A percentile compares a stretch with the other conserved stretches of the same genome.
phyloP scores from a whole-genome alignment of 805 yeast species.

The Ogataea parapolymorpha region DNA sequence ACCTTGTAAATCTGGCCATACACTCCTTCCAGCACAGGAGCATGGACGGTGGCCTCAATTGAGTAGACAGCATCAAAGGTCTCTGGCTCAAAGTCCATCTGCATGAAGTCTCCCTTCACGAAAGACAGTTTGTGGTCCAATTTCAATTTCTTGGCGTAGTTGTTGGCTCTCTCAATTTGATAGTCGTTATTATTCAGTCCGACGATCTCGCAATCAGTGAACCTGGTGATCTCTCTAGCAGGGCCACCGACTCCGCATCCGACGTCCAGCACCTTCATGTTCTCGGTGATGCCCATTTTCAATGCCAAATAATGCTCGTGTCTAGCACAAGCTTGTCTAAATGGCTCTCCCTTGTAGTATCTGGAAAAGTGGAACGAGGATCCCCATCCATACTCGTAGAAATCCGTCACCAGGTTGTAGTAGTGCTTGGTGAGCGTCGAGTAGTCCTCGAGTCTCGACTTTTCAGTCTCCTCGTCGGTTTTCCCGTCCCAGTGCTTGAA shows the following conservation, averaged over 20 bases:
- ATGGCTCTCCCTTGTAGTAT: slow-evolving; percentile 89
- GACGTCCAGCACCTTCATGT: slow-evolving; percentile 90
- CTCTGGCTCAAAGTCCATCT: slow-evolving; percentile 91
- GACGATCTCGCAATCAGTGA: slow-evolving; percentile 80
- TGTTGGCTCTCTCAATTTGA: slow-evolving; percentile 87
- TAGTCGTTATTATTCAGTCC: slow-evolving; percentile 97
- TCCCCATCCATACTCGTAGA: slow-evolving; percentile 99
- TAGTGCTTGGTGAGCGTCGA: slow-evolving; percentile 90
- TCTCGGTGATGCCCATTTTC: slow-evolving; percentile 74
- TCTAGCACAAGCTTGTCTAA: slow-evolving; percentile 91
- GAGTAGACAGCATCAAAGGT: slow-evolving; percentile 96
- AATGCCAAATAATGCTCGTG: slow-evolving; percentile 94
- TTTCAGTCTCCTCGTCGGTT: slow-evolving; percentile 68
- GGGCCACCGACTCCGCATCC: slow-evolving; percentile 99
- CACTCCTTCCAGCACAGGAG: slow-evolving; percentile 94
- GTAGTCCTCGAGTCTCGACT: slow-evolving; percentile 74
- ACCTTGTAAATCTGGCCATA: slow-evolving; percentile 92
- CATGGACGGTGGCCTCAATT: slow-evolving; percentile 98
- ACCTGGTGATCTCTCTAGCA: slow-evolving; percentile 91
- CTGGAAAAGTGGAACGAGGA: slow-evolving; percentile 96
- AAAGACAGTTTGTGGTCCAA: slow-evolving; percentile 73
- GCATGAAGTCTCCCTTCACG: slow-evolving; percentile 98
- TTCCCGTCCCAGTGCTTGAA: slow-evolving; percentile 98
- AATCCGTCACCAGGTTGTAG: slow-evolving; percentile 95
- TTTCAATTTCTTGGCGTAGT: slow-evolving; percentile 64